A percentile compares a stretch with the other conserved stretches of the same genome.
phyloP scores from a whole-genome alignment of 179 eudicot genomes.

The Patellifolia procumbens region DNA sequence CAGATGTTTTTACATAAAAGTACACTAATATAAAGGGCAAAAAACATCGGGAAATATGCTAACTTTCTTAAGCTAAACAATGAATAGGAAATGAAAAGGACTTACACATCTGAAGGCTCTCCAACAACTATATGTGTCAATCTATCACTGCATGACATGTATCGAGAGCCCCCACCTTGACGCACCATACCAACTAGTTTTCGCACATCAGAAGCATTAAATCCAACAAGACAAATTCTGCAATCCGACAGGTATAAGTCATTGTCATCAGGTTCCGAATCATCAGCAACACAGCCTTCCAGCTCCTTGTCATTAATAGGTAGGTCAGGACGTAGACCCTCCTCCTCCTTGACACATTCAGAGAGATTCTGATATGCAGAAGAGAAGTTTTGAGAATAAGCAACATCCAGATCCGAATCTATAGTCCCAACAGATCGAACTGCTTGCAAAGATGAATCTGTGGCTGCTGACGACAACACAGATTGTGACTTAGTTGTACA shows the following conservation, averaged over 20 bases:
- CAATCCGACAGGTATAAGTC: constrained; percentile 94
- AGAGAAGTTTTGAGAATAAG: constrained; percentile 54
- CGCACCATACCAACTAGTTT: constrained; percentile 82
- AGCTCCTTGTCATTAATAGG: constrained; percentile 40
- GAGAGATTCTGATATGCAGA: constrained; percentile 41
- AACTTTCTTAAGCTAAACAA: constrained; percentile 4
- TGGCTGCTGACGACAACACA: constrained; percentile 41
- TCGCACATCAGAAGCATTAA: constrained; percentile 69
- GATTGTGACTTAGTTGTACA: constrained; percentile 41
- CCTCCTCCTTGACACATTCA: constrained; percentile 40
- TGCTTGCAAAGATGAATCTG: constrained; percentile 50
- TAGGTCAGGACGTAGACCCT: constrained; percentile 33
- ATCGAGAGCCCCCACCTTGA: constrained; percentile 97
- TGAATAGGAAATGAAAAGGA: neutral
- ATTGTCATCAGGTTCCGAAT: constrained; percentile 78
- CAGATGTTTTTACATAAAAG: neutral
- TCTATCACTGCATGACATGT: constrained; percentile 75
- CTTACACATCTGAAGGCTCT: constrained; percentile 84
- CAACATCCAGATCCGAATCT: constrained; percentile 58
- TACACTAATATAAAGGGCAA: neutral
- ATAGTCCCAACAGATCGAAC: constrained; percentile 42
- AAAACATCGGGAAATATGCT: neutral
- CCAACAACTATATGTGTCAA: constrained; percentile 94
- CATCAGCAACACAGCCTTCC: constrained; percentile 77
- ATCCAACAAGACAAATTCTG: constrained; percentile 76